Evolutionary conservation across 306 rosid species (phyloP).

Genomic region (Ormosia emarginata): DNA sequence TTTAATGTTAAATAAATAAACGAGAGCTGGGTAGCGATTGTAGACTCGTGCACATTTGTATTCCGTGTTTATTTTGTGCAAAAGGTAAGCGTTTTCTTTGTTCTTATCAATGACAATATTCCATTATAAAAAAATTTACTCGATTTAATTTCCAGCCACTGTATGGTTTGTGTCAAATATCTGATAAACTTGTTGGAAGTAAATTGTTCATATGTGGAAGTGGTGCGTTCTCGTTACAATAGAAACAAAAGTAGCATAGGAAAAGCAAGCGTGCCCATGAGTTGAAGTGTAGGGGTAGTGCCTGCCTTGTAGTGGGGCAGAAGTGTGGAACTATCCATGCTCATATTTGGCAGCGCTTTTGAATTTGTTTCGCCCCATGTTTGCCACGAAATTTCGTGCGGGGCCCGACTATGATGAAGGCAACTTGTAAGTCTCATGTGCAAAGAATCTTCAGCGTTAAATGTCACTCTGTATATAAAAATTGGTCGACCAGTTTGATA

Average conservation of each 20-base stretch:
- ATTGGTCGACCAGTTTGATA: neutral
- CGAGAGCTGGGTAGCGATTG: neutral
- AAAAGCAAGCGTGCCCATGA: constrained; percentile 8
- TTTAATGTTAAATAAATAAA: neutral
- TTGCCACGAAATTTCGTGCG: constrained; percentile 1
- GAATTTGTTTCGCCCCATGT: neutral
- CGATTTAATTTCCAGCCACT: neutral
- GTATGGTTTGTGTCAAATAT: neutral
- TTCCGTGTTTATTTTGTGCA: neutral
- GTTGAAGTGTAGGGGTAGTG: constrained; percentile 3
- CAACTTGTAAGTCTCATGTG: neutral
- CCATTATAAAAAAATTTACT: neutral
- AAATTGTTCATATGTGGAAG: neutral
- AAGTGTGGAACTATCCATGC: constrained; percentile 9
- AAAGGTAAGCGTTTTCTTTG: neutral
- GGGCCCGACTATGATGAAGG: neutral
- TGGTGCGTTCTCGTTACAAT: neutral
- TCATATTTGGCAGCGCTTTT: neutral
- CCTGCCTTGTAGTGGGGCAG: neutral
- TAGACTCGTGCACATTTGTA: neutral
- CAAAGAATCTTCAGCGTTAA: constrained; percentile 3
- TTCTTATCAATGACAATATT: neutral
- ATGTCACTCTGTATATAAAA: neutral
- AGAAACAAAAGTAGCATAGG: neutral
- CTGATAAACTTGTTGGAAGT: neutral